A percentile compares a stretch with the other conserved stretches of the same genome.
phyloP scores from a whole-genome alignment of 768 basidiomycete species.

The Sporobolomyces roseus region DNA sequence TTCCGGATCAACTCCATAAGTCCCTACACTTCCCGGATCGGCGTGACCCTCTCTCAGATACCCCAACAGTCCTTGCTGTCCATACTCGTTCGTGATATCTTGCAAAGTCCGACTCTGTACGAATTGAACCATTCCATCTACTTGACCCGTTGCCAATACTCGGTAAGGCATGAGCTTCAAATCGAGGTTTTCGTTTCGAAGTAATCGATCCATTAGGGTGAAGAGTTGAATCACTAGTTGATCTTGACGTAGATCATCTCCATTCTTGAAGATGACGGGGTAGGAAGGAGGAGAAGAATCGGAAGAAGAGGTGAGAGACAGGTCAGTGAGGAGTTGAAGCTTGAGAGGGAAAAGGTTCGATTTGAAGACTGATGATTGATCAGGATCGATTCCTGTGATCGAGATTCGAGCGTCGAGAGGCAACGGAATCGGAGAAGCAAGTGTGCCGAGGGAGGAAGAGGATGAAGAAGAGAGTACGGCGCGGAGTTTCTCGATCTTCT shows the following conservation, averaged over 20 bases:
- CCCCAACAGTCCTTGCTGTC: slow-evolving; percentile 70
- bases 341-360: slow-evolving; percentile 90
- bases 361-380: slow-evolving; percentile 94
- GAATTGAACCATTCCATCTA: slow-evolving; percentile 94
- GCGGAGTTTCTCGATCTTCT: slow-evolving; percentile 96
- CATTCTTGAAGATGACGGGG: slow-evolving; percentile 96
- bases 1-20: slow-evolving; percentile 86
- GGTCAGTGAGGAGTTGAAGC: slow-evolving; percentile 82
- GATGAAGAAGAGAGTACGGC: slow-evolving; percentile 73
- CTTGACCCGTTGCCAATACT: slow-evolving; percentile 83
- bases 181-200: slow-evolving; percentile 92
- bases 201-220: slow-evolving; percentile 89
- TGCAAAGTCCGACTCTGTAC: slow-evolving; percentile 94
- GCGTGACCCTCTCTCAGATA: slow-evolving; percentile 81
- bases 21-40: slow-evolving; percentile 90
- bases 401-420: slow-evolving; percentile 84
- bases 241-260: slow-evolving; percentile 97
- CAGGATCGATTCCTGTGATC: slow-evolving; percentile 79
- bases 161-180: slow-evolving; percentile 85
- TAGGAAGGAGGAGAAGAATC: slow-evolving; percentile 55
- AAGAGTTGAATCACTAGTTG: slow-evolving; percentile 98
- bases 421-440: slow-evolving; percentile 69
- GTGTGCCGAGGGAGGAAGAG: slow-evolving; percentile 66
- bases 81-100: slow-evolving; percentile 78
- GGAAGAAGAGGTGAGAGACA: slow-evolving; percentile 52